Evolutionary conservation across 768 basidiomycete species (phyloP).

Genomic region (Fomitopsis serialis): DNA sequence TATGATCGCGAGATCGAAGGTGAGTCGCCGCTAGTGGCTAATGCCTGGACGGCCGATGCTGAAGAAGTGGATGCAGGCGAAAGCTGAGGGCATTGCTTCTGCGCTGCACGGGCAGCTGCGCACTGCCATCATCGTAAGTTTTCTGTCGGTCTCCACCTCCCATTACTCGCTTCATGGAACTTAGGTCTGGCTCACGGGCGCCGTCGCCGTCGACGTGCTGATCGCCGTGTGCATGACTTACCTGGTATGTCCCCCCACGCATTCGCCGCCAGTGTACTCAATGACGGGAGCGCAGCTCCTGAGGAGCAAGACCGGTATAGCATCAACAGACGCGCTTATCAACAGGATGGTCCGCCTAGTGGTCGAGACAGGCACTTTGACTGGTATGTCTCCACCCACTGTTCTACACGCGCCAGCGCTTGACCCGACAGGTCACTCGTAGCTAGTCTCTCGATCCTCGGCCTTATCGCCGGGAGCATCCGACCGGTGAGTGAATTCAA

Average conservation of each 20-base stretch:
- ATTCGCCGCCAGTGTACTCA: neutral
- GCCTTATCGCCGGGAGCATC: neutral
- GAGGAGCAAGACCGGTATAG: conserved; percentile 1
- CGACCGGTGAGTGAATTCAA: neutral
- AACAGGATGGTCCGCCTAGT: conserved; percentile 1
- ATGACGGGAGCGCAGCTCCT: neutral
- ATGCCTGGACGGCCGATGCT: too few relatives aligned
- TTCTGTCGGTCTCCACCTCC: neutral
- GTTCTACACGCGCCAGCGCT: too few relatives aligned
- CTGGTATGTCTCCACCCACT: neutral
- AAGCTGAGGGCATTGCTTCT: too few relatives aligned
- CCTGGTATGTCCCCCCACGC: neutral
- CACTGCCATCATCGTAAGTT: too few relatives aligned
- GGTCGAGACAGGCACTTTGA: conserved; percentile 5
- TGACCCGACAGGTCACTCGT: neutral
- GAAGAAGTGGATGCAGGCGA: too few relatives aligned
- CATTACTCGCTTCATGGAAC: neutral
- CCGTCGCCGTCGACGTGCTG: conserved; percentile 1
- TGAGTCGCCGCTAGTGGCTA: too few relatives aligned
- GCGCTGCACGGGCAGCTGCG: too few relatives aligned
- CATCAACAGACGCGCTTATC: neutral
- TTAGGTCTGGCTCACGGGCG: neutral
- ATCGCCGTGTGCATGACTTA: conserved; percentile 6
- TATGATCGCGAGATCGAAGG: too few relatives aligned
- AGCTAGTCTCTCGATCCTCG: neutral